phyloP scores from a whole-genome alignment of 257 asterid species.

The Craterostigma plantagineum region DNA sequence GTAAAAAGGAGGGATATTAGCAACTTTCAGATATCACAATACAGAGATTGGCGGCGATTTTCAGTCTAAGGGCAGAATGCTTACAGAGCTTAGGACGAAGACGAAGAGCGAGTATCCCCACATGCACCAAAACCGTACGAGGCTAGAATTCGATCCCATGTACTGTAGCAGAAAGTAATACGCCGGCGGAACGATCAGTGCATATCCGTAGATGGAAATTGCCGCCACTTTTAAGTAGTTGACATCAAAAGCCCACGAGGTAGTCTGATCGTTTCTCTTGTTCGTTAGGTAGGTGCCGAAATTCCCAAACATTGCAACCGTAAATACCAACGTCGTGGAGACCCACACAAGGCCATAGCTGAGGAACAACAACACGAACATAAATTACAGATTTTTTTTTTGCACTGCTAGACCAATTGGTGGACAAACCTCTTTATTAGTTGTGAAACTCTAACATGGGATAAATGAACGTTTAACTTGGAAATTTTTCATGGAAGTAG shows the following conservation, averaged over 20 bases:
- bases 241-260: conserved; percentile 72
- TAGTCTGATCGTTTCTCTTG: conserved; percentile 27
- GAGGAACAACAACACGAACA: no score
- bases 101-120: conserved; percentile 98
- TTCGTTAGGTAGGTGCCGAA: conserved; percentile 71
- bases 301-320: conserved; percentile 68
- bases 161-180: conserved; percentile 84
- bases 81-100: conserved; percentile 63
- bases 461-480: no score
- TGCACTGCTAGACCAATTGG: no score
- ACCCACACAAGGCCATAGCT: conserved; percentile 94
- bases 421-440: no score
- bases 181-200: conserved; percentile 71
- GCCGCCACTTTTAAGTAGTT: conserved; percentile 71
- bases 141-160: conserved; percentile 71
- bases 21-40: no score
- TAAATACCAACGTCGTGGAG: conserved; percentile 81
- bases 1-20: no score
- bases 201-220: conserved; percentile 65
- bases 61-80: no score
- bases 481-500: not conserved
- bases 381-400: conserved; percentile 6
- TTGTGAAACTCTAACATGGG: no score
- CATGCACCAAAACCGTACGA: conserved; percentile 89
- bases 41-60: no score